phyloP scores from a whole-genome alignment of 306 rosid genomes.

The Vigna nakashimae region DNA sequence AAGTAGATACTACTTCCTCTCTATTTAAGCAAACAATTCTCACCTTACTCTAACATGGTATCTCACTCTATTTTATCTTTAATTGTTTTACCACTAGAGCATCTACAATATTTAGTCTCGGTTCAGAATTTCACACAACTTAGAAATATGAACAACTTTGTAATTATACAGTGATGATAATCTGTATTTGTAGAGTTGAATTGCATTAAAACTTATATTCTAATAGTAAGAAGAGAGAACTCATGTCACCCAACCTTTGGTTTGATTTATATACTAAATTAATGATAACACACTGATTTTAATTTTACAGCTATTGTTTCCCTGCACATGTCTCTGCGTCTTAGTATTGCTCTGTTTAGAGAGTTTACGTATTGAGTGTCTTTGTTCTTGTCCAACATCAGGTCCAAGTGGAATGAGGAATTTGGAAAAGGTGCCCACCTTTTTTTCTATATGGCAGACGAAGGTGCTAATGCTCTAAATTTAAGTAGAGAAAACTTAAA shows the following conservation, averaged over 20 bases:
- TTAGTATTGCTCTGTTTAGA: constrained; percentile 8
- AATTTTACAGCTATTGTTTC: neutral
- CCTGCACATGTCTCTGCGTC: neutral
- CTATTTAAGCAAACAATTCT: too few species aligned
- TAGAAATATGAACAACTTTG: too few species aligned
- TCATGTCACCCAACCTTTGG: too few species aligned
- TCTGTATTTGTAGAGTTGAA: too few species aligned
- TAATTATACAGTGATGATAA: too few species aligned
- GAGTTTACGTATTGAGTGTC: constrained; percentile 7
- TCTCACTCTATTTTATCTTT: too few species aligned
- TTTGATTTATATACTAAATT: too few species aligned
- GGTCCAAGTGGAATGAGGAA: constrained; percentile 64
- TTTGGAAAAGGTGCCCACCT: constrained; percentile 62
- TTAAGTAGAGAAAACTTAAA: constrained; percentile 59
- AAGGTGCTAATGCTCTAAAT: constrained; percentile 68
- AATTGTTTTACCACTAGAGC: too few species aligned
- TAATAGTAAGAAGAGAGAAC: too few species aligned
- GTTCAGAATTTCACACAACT: neutral
- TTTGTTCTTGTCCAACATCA: constrained; percentile 53
- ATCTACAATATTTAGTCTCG: neutral
- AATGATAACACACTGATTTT: neutral
- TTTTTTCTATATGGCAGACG: constrained; percentile 95
- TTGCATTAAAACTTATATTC: too few species aligned
- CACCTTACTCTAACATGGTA: too few species aligned
- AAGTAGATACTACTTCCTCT: neutral